Evolutionary conservation across 2,329 filamentous ascomycete genomes (phyloP).

Genomic region (Ophiocordyceps camponoti-saundersi): DNA sequence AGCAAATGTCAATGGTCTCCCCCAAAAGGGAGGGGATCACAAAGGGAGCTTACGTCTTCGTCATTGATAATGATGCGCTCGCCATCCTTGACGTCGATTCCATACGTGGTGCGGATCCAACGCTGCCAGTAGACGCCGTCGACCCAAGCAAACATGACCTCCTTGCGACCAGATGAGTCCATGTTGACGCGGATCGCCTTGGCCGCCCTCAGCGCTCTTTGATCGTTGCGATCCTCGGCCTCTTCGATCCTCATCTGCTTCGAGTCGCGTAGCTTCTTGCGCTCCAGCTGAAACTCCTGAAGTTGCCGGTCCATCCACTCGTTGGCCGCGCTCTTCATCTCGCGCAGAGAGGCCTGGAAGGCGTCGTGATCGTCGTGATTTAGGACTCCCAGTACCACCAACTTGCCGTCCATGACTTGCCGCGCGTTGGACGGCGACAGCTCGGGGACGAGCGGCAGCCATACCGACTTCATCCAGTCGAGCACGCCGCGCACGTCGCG

Average conservation of each 20-base stretch:
- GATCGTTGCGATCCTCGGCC: conserved; percentile 81
- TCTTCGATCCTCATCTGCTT: conserved; percentile 95
- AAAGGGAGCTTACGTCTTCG: conserved; percentile 58
- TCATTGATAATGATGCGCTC: conserved; percentile 95
- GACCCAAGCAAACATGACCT: conserved; percentile 92
- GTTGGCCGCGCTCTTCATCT: conserved; percentile 87
- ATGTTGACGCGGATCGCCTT: conserved; percentile 89
- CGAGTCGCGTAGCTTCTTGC: conserved; percentile 81
- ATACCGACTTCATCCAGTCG: conserved; percentile 89
- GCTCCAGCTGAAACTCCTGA: conserved; percentile 77
- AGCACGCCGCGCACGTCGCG: conserved; percentile 65
- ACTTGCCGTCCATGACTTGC: conserved; percentile 88
- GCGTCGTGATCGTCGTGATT: conserved; percentile 65
- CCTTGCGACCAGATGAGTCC: conserved; percentile 70
- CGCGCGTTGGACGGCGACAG: conserved; percentile 78
- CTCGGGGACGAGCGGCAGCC: conserved; percentile 91
- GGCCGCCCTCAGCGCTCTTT: conserved; percentile 68
- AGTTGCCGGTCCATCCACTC: conserved; percentile 98
- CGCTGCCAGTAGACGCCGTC: conserved; percentile 95
- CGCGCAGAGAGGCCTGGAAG: conserved; percentile 61
- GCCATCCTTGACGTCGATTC: conserved; percentile 72
- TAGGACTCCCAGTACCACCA: conserved; percentile 84
- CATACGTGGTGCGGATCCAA: conserved; percentile 91
- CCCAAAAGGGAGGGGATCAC: neutral
- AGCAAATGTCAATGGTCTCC: neutral